phyloP scores from a whole-genome alignment of 2,329 filamentous ascomycete species.

The Xylariaceae sp. region DNA sequence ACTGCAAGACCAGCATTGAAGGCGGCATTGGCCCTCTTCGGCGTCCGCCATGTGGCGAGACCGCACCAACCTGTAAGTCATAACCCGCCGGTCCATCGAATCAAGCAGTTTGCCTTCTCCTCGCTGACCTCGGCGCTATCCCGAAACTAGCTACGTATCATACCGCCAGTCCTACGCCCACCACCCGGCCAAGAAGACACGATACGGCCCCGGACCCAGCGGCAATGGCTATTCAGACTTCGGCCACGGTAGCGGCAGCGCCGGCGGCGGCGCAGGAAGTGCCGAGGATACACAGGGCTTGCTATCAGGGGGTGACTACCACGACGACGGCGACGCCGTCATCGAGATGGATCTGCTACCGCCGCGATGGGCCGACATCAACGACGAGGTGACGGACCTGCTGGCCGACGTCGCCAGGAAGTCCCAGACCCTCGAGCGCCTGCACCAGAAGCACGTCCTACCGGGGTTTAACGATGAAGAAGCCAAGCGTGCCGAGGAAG shows the following conservation, averaged over 20 bases:
- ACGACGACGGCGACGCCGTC: slow-evolving; percentile 88
- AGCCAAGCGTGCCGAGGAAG: slow-evolving; percentile 83
- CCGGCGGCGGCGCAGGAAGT: slow-evolving; percentile 43
- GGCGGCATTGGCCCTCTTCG: slow-evolving; percentile 37
- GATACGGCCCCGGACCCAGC: slow-evolving; percentile 62
- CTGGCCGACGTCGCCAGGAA: slow-evolving; percentile 82
- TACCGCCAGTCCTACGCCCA: slow-evolving; percentile 99
- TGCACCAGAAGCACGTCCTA: slow-evolving; percentile 96
- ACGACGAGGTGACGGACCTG: slow-evolving; percentile 88
- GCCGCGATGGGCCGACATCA: slow-evolving; percentile 93
- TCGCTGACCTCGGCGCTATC: slow-evolving; percentile 19
- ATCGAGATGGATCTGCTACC: slow-evolving; percentile 98
- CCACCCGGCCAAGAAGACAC: slow-evolving; percentile 85
- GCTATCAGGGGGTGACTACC: slow-evolving; percentile 78
- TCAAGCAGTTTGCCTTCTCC: background rate
- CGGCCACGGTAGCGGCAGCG: slow-evolving; percentile 62
- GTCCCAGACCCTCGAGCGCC: slow-evolving; percentile 83
- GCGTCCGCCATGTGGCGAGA: slow-evolving; percentile 94
- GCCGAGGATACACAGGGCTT: slow-evolving; percentile 74
- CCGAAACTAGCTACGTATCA: slow-evolving; percentile 81
- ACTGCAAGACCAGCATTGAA: slow-evolving; percentile 33
- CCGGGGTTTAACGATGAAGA: slow-evolving; percentile 97
- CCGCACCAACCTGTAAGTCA: slow-evolving; percentile 90
- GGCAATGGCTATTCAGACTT: slow-evolving; percentile 66
- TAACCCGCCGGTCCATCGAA: background rate